These are phyloP conservation scores for Diaporthe aspalathi DNA, from an alignment of 2,329 filamentous ascomycete species.

Conservation along the genomic window DNA sequence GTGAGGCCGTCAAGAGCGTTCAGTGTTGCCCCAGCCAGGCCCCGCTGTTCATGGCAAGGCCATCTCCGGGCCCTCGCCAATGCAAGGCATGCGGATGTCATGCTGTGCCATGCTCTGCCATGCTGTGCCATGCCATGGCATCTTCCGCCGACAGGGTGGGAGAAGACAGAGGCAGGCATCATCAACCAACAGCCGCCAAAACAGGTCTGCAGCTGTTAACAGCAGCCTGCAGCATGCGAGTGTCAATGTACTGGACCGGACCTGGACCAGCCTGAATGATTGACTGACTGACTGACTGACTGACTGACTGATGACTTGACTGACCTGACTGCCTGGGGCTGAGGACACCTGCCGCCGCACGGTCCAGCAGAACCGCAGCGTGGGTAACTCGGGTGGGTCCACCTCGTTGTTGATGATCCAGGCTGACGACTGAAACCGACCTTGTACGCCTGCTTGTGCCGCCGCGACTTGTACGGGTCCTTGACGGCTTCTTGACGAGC, in stretches of 20 bases:
- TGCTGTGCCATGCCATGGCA: conserved; percentile 1
- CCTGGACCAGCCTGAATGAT: too few relatives aligned
- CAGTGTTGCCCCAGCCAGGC: conserved; percentile 16
- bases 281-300: background rate
- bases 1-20: background rate
- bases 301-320: too few relatives aligned
- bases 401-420: conserved; percentile 9
- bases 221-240: background rate
- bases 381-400: conserved; percentile 36
- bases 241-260: too few relatives aligned
- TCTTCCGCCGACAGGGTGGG: background rate
- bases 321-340: conserved; percentile 27
- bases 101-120: background rate
- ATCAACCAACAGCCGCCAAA: background rate
- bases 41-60: conserved; percentile 4
- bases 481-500: conserved; percentile 6
- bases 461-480: conserved; percentile 9
- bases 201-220: background rate
- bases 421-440: conserved; percentile 27
- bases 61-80: background rate
- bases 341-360: conserved; percentile 32
- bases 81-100: background rate
- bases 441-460: conserved; percentile 25
- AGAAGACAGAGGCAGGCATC: too few relatives aligned
- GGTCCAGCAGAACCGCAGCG: conserved; percentile 36